Evolutionary conservation across 2,329 filamentous ascomycete species (phyloP).

Genomic region (Penicillium sp.): DNA sequence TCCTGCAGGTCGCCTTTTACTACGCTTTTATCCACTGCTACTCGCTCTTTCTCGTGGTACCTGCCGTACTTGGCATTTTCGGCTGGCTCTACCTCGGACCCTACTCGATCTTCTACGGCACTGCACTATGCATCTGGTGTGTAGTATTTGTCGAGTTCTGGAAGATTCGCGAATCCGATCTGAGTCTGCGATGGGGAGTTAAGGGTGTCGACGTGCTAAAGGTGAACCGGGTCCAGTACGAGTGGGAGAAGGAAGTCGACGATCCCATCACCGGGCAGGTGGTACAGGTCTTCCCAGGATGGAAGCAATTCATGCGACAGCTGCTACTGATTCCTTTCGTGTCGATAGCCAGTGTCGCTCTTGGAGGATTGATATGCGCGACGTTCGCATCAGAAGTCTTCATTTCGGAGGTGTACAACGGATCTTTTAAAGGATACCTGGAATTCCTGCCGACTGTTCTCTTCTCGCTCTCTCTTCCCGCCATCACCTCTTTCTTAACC

Average conservation of each 20-base stretch:
- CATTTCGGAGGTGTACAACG: slow-evolving; percentile 87
- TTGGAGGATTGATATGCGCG: slow-evolving; percentile 76
- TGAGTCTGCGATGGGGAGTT: slow-evolving; percentile 84
- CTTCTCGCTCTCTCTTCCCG: slow-evolving; percentile 74
- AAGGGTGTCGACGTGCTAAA: slow-evolving; percentile 79
- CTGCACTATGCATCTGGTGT: slow-evolving; percentile 78
- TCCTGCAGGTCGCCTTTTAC: slow-evolving; percentile 72
- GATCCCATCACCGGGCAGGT: slow-evolving; percentile 80
- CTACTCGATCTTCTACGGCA: slow-evolving; percentile 76
- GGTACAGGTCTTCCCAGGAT: slow-evolving; percentile 68
- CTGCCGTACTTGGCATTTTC: slow-evolving; percentile 69
- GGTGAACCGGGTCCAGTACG: slow-evolving; percentile 69
- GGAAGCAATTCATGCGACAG: slow-evolving; percentile 71
- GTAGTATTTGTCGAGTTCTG: slow-evolving; percentile 91
- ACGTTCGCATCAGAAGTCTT: slow-evolving; percentile 95
- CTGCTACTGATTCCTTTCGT: slow-evolving; percentile 81
- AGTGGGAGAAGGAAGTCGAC: slow-evolving; percentile 68
- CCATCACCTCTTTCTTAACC: slow-evolving; percentile 71
- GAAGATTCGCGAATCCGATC: slow-evolving; percentile 86
- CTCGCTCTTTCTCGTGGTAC: slow-evolving; percentile 78
- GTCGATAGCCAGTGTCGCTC: slow-evolving; percentile 62
- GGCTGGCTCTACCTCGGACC: slow-evolving; percentile 79
- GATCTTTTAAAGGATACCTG: slow-evolving; percentile 78
- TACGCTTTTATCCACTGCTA: slow-evolving; percentile 92
- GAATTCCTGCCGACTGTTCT: slow-evolving; percentile 84